phyloP scores from a whole-genome alignment of 805 yeast genomes.

The Yamadazyma ubonensis region DNA sequence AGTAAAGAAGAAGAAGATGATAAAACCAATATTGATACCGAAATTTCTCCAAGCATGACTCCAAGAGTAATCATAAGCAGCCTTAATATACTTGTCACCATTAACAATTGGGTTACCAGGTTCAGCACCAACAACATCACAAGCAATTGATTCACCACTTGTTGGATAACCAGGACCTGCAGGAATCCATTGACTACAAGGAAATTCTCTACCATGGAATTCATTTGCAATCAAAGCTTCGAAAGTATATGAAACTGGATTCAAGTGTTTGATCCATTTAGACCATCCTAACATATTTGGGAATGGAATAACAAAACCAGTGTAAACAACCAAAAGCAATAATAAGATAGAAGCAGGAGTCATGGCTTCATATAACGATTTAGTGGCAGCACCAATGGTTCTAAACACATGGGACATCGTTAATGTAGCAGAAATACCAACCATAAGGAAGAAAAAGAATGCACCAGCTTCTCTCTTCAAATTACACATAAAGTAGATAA shows the following conservation, averaged over 20 bases:
- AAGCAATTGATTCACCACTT: conserved; percentile 37
- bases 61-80: conserved; percentile 51
- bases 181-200: conserved; percentile 58
- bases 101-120: conserved; percentile 52
- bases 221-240: conserved; percentile 68
- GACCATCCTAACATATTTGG: conserved; percentile 65
- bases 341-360: conserved; percentile 46
- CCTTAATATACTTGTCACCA: conserved; percentile 58
- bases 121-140: conserved; percentile 59
- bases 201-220: conserved; percentile 55
- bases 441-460: conserved; percentile 38
- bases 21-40: conserved; percentile 60
- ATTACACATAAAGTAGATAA: conserved; percentile 50
- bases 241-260: conserved; percentile 43
- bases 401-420: conserved; percentile 45
- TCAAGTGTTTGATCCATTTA: conserved; percentile 46
- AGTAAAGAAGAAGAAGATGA: conserved; percentile 39
- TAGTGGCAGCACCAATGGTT: conserved; percentile 44
- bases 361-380: conserved; percentile 44
- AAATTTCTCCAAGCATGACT: conserved; percentile 78
- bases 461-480: conserved; percentile 37
- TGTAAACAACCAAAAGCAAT: conserved; percentile 55
- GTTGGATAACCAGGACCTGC: conserved; percentile 52
- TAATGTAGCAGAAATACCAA: conserved; percentile 32
- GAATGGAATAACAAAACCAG: conserved; percentile 48